A percentile compares a stretch with the other conserved stretches of the same genome.
Evolutionary conservation across 2,329 filamentous ascomycete species (phyloP).

Genomic region (Arthroderma sp.): DNA sequence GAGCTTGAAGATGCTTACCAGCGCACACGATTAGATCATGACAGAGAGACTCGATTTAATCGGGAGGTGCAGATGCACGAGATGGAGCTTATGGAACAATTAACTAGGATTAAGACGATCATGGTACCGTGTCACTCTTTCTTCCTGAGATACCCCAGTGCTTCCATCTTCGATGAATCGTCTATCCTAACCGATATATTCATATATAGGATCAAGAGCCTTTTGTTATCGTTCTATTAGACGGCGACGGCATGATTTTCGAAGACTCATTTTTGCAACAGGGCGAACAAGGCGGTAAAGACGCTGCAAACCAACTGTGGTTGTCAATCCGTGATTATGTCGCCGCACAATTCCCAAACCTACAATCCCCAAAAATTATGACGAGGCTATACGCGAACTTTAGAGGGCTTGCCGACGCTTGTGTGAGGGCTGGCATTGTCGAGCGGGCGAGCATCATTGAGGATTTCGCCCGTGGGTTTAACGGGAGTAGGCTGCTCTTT

Average conservation of each 20-base stretch:
- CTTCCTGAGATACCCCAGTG: neutral
- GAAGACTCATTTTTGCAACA: slow-evolving; percentile 36
- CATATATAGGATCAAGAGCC: slow-evolving; percentile 36
- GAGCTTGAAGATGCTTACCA: slow-evolving; percentile 32
- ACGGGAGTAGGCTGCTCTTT: slow-evolving; percentile 37
- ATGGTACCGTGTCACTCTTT: slow-evolving; percentile 25
- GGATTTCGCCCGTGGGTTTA: slow-evolving; percentile 45
- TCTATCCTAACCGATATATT: neutral
- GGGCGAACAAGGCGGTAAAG: slow-evolving; percentile 40
- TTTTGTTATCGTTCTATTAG: slow-evolving; percentile 42
- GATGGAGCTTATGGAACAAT: slow-evolving; percentile 34
- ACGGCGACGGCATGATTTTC: slow-evolving; percentile 45
- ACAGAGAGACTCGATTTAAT: slow-evolving; percentile 35
- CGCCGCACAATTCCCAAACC: slow-evolving; percentile 25
- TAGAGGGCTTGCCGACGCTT: slow-evolving; percentile 36
- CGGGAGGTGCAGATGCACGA: slow-evolving; percentile 36
- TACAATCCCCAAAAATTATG: slow-evolving; percentile 37
- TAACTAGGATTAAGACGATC: slow-evolving; percentile 31
- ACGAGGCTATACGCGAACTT: slow-evolving; percentile 43
- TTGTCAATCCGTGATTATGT: slow-evolving; percentile 32
- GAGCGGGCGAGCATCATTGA: slow-evolving; percentile 31
- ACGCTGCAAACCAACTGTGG: slow-evolving; percentile 39
- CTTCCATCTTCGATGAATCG: no score
- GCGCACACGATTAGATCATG: slow-evolving; percentile 34
- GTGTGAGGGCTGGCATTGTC: slow-evolving; percentile 34